Percentiles rank a stretch among this genome's conserved stretches.
Evolutionary conservation across 306 rosid genomes (phyloP).

Genomic region (Prunus davidiana): DNA sequence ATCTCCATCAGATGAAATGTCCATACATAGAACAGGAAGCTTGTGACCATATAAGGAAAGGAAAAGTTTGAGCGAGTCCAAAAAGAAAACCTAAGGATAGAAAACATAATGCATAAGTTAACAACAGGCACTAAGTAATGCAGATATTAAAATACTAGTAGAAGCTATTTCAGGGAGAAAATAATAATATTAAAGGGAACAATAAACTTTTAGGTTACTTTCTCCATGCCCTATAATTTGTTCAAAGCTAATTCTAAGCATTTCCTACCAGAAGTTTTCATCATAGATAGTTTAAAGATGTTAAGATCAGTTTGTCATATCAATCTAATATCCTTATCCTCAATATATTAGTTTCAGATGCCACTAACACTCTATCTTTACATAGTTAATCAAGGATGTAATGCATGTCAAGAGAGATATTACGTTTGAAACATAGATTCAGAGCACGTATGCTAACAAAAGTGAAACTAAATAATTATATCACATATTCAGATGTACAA

Average conservation of each 20-base stretch:
- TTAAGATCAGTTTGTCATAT: background rate
- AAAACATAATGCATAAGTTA: slow-evolving; percentile 21
- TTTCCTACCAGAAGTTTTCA: background rate
- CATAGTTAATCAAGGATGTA: background rate
- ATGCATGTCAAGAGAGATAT: background rate
- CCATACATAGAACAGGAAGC: slow-evolving; percentile 94
- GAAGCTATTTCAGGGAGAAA: background rate
- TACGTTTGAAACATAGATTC: background rate
- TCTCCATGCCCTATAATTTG: background rate
- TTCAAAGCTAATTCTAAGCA: slow-evolving; percentile 3
- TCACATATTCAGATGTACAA: background rate
- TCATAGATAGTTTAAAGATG: too few species aligned
- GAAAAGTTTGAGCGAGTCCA: slow-evolving; percentile 74
- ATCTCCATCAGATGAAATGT: slow-evolving; percentile 92
- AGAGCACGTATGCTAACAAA: background rate
- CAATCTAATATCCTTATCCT: background rate
- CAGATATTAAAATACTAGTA: slow-evolving; percentile 1
- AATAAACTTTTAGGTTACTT: too few species aligned
- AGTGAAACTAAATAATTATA: background rate
- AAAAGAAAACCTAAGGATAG: slow-evolving; percentile 64
- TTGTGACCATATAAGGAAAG: slow-evolving; percentile 88
- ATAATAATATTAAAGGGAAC: background rate
- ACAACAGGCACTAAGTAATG: background rate
- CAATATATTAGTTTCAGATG: background rate
- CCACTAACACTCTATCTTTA: background rate